These are phyloP conservation scores for Aspergillus bombycis DNA, from an alignment of 2,329 filamentous ascomycete genomes.

Conservation along the genomic window DNA sequence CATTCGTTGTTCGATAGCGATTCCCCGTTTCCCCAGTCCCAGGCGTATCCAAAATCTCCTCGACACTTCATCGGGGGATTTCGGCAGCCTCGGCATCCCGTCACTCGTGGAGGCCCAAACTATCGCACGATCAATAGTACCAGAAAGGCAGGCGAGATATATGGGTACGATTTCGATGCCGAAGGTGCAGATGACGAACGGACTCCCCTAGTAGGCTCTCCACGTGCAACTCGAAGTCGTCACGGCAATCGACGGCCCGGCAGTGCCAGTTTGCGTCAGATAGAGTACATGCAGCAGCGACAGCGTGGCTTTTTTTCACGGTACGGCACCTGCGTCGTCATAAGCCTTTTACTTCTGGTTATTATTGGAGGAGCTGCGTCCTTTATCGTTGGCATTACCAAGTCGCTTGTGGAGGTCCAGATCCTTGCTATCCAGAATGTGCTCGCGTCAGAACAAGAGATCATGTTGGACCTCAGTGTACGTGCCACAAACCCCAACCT, in stretches of 20 bases:
- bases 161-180: slow-evolving; percentile 80
- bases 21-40: slow-evolving; percentile 68
- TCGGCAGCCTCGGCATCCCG: slow-evolving; percentile 70
- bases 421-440: slow-evolving; percentile 85
- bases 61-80: slow-evolving; percentile 57
- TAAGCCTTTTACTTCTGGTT: slow-evolving; percentile 79
- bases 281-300: slow-evolving; percentile 73
- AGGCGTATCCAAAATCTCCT: slow-evolving; percentile 66
- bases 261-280: slow-evolving; percentile 64
- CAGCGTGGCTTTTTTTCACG: slow-evolving; percentile 68
- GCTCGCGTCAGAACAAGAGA: slow-evolving; percentile 87
- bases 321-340: slow-evolving; percentile 82
- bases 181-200: slow-evolving; percentile 83
- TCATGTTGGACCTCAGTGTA: slow-evolving; percentile 91
- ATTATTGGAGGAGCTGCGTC: slow-evolving; percentile 83
- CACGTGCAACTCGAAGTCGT: slow-evolving; percentile 63
- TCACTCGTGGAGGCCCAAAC: slow-evolving; percentile 63
- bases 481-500: slow-evolving; percentile 91
- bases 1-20: slow-evolving; percentile 75
- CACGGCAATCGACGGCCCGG: slow-evolving; percentile 55
- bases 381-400: slow-evolving; percentile 89
- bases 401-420: slow-evolving; percentile 77
- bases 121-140: slow-evolving; percentile 48
- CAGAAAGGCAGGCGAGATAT: slow-evolving; percentile 65
- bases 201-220: slow-evolving; percentile 73